These are phyloP conservation scores for Lichtheimia corymbifera DNA, from an alignment of 371 early-diverging fungal genomes.

Conservation along the genomic window DNA sequence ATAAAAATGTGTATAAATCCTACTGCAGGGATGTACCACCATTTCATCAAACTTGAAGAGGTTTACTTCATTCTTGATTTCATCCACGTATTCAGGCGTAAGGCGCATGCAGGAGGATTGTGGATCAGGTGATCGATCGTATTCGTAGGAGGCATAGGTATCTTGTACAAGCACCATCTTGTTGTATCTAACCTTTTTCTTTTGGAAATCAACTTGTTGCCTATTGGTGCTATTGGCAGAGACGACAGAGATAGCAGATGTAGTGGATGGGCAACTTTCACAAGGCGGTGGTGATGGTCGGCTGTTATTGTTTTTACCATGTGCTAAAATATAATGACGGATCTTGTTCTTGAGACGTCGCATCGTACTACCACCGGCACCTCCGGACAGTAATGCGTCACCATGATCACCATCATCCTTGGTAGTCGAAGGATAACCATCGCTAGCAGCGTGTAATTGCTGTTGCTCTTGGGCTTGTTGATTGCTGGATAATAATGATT, in stretches of 20 bases:
- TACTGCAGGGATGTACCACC: constrained; percentile 69
- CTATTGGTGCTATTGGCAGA: neutral
- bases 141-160: constrained; percentile 2
- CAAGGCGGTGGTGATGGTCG: neutral
- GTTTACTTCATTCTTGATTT: constrained; percentile 75
- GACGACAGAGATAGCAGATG: neutral
- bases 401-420: too few species aligned
- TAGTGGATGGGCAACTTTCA: too few species aligned
- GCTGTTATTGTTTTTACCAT: neutral
- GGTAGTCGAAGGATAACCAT: too few species aligned
- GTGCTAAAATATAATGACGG: neutral
- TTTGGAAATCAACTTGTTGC: neutral
- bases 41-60: constrained; percentile 72
- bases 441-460: too few species aligned
- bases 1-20: constrained; percentile 61
- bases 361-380: too few species aligned
- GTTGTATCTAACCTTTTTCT: constrained; percentile 8
- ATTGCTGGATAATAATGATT: too few species aligned
- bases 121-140: constrained; percentile 33
- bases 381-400: too few species aligned
- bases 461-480: too few species aligned
- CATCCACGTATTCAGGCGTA: constrained; percentile 57
- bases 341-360: neutral
- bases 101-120: constrained; percentile 54
- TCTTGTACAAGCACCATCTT: constrained; percentile 9